Evolutionary conservation across 2,329 filamentous ascomycete species (phyloP).

Genomic region (Zasmidium angulare): DNA sequence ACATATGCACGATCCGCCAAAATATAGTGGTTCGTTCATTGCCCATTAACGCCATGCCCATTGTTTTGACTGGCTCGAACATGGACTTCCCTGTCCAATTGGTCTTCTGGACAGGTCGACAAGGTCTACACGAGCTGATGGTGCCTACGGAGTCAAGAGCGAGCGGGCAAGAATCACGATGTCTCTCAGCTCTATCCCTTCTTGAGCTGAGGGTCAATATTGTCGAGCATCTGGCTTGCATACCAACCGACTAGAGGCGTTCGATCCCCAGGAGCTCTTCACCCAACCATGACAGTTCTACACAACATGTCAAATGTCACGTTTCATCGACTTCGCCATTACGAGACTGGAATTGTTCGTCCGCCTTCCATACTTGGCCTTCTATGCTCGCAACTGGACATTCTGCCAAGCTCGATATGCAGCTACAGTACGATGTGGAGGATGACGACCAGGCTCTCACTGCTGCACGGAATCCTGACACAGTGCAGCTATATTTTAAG

Average conservation of each 20-base stretch:
- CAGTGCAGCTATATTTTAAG: background rate
- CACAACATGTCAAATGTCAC: background rate
- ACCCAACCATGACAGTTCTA: background rate
- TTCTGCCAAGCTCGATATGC: background rate
- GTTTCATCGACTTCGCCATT: background rate
- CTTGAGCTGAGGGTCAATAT: background rate
- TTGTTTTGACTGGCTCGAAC: background rate
- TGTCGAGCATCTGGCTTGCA: background rate
- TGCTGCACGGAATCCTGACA: background rate
- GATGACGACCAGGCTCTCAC: background rate
- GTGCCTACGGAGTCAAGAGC: background rate
- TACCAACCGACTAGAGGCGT: background rate
- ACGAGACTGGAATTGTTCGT: background rate
- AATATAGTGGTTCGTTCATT: background rate
- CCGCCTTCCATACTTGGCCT: background rate
- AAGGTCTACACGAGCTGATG: background rate
- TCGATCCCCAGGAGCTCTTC: background rate
- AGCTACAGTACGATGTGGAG: background rate
- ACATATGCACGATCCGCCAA: background rate
- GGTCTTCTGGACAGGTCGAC: background rate
- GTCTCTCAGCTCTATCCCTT: background rate
- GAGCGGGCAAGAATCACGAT: background rate
- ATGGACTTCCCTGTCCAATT: background rate
- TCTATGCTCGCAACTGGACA: background rate
- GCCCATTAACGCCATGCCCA: background rate